These are phyloP conservation scores for Hordeum pubiflorum DNA, from an alignment of 202 grass and related monocot genomes.

Conservation along the genomic window DNA sequence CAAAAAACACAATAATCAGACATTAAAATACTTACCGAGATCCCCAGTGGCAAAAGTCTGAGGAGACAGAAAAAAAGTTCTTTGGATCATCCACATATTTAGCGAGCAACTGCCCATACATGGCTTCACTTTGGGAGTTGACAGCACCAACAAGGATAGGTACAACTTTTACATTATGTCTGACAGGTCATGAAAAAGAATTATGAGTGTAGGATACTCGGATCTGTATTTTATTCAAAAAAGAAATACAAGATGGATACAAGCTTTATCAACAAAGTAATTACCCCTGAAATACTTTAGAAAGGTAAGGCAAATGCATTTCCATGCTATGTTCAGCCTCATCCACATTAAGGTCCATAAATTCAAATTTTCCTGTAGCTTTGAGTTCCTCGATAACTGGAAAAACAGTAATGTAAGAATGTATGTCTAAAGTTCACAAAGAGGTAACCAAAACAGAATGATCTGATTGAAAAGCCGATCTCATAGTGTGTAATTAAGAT, in stretches of 20 bases:
- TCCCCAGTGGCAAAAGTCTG: conserved; percentile 98
- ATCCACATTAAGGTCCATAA: conserved; percentile 92
- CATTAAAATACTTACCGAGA: conserved; percentile 44
- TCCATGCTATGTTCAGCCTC: conserved; percentile 99
- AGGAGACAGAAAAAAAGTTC: conserved; percentile 93
- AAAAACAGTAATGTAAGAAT: conserved; percentile 31
- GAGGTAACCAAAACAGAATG: not conserved
- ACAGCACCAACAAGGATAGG: conserved; percentile 89
- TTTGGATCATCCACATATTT: conserved; percentile 85
- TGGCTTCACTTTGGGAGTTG: conserved; percentile 68
- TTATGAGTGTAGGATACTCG: not conserved
- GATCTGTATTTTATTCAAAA: not conserved
- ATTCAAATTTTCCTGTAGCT: conserved; percentile 79
- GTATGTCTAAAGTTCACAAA: conserved; percentile 16
- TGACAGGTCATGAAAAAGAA: conserved; percentile 36
- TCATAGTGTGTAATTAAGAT: not conserved
- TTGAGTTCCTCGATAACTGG: conserved; percentile 69
- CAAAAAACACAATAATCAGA: conserved; percentile 9
- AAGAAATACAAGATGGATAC: not conserved
- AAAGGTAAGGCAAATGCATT: conserved; percentile 98
- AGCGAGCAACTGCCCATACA: conserved; percentile 73
- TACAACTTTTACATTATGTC: conserved; percentile 74
- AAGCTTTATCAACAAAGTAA: conserved; percentile 21
- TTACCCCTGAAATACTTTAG: conserved; percentile 95
- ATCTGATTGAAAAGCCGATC: not conserved